A percentile compares a stretch with the other conserved stretches of the same genome.
phyloP scores from a whole-genome alignment of 2,329 filamentous ascomycete species.

The Rutstroemia sp. region DNA sequence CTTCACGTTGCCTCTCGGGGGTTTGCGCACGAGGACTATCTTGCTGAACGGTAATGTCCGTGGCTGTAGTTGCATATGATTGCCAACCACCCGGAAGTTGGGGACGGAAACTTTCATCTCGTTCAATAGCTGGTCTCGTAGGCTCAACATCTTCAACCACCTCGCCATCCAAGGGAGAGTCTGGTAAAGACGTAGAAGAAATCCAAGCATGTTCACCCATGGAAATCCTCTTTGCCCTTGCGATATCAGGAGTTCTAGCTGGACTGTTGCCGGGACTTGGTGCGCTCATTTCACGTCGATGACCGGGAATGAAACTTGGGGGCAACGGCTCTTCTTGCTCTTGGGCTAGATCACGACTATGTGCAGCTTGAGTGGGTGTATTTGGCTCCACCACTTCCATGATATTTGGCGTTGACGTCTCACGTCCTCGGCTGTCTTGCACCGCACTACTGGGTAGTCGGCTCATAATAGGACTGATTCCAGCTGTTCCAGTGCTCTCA shows the following conservation, averaged over 20 bases:
- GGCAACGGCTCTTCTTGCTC: slow-evolving; percentile 7
- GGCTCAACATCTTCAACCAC: slow-evolving; percentile 11
- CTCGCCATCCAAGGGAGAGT: background rate
- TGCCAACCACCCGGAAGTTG: slow-evolving; percentile 27
- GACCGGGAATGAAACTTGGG: slow-evolving; percentile 41
- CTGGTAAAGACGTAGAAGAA: slow-evolving; percentile 6
- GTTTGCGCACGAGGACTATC: background rate
- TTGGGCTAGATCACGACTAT: slow-evolving; percentile 8
- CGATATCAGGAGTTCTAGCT: slow-evolving; percentile 48
- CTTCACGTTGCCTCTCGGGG: slow-evolving; percentile 3
- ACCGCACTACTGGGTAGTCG: slow-evolving; percentile 38
- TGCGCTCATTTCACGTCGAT: slow-evolving; percentile 49
- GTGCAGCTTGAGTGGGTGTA: slow-evolving; percentile 13
- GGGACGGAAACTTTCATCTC: slow-evolving; percentile 26
- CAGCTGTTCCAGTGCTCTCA: slow-evolving; percentile 42
- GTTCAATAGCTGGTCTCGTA: slow-evolving; percentile 17
- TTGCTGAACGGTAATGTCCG: slow-evolving; percentile 11
- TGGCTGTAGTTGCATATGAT: slow-evolving; percentile 24
- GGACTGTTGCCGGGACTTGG: slow-evolving; percentile 53
- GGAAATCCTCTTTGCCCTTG: slow-evolving; percentile 33
- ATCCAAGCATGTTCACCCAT: slow-evolving; percentile 38
- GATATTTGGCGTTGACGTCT: slow-evolving; percentile 43
- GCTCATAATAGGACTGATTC: slow-evolving; percentile 58
- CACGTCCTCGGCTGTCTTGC: slow-evolving; percentile 28
- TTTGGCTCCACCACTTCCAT: slow-evolving; percentile 38